Evolutionary conservation across 106 monocot genomes (phyloP), one percentile per base, ranked within the genome.

Genomic region (Platanthera guangdongensis): DNA sequence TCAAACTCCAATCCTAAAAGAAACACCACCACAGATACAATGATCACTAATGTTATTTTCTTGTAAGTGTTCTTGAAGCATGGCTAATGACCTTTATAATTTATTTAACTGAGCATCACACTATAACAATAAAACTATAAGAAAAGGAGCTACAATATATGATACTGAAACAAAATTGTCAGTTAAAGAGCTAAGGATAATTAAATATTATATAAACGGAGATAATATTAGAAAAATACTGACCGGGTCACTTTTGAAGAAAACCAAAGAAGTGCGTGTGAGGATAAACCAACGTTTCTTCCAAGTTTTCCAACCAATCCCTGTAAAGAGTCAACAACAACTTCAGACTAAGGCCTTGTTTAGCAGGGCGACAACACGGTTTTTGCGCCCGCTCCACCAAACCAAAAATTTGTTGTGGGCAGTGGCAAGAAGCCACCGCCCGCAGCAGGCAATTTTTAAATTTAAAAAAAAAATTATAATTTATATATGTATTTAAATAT

Each of bases 221-320:
- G 47, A 70, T 10, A 70, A 15, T 47, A 25, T 6, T 30, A 47
- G 22, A 9, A 78, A 13, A 80, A 76, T 75, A 89, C 96, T 84
- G 59, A 97, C 97, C 72, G 97, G 97, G 71, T 97, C 94, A 84
- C 83, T 94, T 76, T 92, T 97, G 88, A 97, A 97, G 83, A 97
- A 97, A 77, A 97, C 97, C 71, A 97, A 84, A 53, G 97, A 97
- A 15, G 94, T 97, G 15, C 97, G 84, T 57, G 97, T 97, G 75
- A 97, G 97, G 62, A 97, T 97, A 80, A 97, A 97, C 97, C 97
- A 97, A 5, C 97, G 91, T 77, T 91, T 97, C 79, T 94, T 97
- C 97, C 97, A 97, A 75, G 94, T 92, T 83, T 97, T 97, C 97
- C 97, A 97, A 51, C 97, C 97, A 74, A 97, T 97, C 79, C 94